These are phyloP conservation scores for Fistulinella prunicolor DNA, from an alignment of 768 basidiomycete species.

Conservation along the genomic window DNA sequence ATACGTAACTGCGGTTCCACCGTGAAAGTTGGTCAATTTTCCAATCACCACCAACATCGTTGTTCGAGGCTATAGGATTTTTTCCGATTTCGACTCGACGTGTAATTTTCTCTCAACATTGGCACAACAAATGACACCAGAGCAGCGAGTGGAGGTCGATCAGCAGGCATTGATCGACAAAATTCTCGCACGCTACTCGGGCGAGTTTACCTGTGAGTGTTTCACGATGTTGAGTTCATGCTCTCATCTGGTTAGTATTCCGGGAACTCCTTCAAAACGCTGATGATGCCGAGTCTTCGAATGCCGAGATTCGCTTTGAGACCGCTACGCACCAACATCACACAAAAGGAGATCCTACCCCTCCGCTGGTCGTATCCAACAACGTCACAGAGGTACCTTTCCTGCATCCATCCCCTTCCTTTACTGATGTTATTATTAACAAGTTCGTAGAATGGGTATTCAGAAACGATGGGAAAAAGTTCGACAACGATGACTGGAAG, in stretches of 20 bases:
- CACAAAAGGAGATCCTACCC: too few species aligned
- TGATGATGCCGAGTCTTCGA: conserved; percentile 76
- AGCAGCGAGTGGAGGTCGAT: conserved; percentile 75
- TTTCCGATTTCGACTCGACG: too few species aligned
- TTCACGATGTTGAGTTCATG: not conserved
- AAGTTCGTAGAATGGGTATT: conserved; percentile 81
- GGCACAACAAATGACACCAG: not conserved
- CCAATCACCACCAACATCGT: too few species aligned
- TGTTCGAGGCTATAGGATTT: too few species aligned
- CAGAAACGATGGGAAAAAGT: conserved; percentile 80
- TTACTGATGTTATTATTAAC: not conserved
- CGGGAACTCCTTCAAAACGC: conserved; percentile 93
- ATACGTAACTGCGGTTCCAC: too few species aligned
- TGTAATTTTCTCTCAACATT: not conserved
- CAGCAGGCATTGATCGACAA: conserved; percentile 92
- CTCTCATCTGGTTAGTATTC: conserved; percentile 37
- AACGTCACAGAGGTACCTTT: not conserved
- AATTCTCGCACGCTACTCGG: conserved; percentile 90
- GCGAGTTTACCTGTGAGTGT: conserved; percentile 72
- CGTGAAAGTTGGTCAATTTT: too few species aligned
- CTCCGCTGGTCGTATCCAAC: not conserved
- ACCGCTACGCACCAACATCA: conserved; percentile 42
- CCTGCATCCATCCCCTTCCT: not conserved
- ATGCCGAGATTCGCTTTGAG: conserved; percentile 76
- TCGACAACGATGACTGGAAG: conserved; percentile 81